Base-by-base conservation (phyloP, 2,329 filamentous ascomycete species). In the Monilinia fructigena region DNA sequence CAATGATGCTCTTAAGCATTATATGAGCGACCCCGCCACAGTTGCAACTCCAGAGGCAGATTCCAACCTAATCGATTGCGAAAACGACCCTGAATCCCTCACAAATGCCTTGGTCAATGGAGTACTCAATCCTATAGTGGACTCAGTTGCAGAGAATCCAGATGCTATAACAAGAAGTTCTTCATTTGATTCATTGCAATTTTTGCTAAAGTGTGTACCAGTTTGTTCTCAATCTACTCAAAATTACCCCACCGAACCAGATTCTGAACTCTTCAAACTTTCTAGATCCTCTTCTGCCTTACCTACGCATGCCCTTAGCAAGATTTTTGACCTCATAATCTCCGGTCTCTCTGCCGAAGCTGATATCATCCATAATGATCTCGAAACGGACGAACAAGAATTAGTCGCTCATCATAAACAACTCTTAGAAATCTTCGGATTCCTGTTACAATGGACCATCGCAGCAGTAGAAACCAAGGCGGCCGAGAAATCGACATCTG, bases 1-100 rank as follows among this genome's bases (percentile, higher is more conserved):
- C 79, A 97, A 97, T 78, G 90, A 97, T 82, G 92, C 93, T 71
- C 89, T 98, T 78, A 97, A 97, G 83, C 86, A 92, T 77, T 99
- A 97, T 80, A 91, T 97, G 85, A 96, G 92, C 80, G 94, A 98
- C 77, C 94, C 95, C 11, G 83, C 88, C 55, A 86, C 87, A 50
- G 90, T 98, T 66, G 83, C 90, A 10, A 97, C 93, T 2, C 89
- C 91, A 54, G 94, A 98, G 77, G 95, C 93, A 66, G 90, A 95
- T 73, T 79, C 88, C 55, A 86, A 90, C 68, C 86, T 99, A 26
- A 84, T 93, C 73, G 94, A 98, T 77, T 96, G 92, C 85, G 95
- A 98, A 81, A 90, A 91, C 77, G 92, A 97, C 73, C 91, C 92
- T 62, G 92, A 97, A 75, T 85, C 89, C 61, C 85, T 76, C 50